Evolutionary conservation across 768 basidiomycete species (phyloP).

Genomic region (Termitomyces sp.): DNA sequence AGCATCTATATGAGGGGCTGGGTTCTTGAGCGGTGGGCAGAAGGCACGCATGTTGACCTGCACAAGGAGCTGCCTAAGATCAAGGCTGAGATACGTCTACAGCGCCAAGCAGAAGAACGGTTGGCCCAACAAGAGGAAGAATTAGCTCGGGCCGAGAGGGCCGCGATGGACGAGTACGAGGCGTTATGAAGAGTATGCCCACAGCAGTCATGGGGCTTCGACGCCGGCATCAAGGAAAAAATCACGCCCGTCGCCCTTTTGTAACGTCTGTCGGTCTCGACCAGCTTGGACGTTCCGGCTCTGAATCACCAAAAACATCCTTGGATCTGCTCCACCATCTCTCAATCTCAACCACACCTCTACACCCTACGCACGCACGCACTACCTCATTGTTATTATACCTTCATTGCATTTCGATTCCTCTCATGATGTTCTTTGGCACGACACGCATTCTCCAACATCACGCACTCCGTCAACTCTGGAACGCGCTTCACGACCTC

Average conservation of each 20-base stretch:
- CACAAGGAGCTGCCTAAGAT: slow-evolving; percentile 55
- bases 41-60: slow-evolving; percentile 59
- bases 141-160: slow-evolving; percentile 8
- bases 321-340: slow-evolving; percentile 10
- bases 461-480: not conserved
- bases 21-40: slow-evolving; percentile 76
- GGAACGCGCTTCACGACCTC: not conserved
- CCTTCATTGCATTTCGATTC: slow-evolving; percentile 7
- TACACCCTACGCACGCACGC: slow-evolving; percentile 10
- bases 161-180: slow-evolving; percentile 12
- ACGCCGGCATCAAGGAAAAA: slow-evolving; percentile 3
- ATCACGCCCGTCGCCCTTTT: not conserved
- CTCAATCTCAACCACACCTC: slow-evolving; percentile 4
- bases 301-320: slow-evolving; percentile 1
- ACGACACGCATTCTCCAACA: slow-evolving; percentile 4
- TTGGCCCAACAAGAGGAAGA: slow-evolving; percentile 18
- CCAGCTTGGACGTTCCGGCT: not conserved
- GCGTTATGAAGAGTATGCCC: slow-evolving; percentile 9
- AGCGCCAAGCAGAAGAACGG: slow-evolving; percentile 33
- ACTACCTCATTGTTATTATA: slow-evolving; percentile 7
- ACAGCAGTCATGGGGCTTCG: not conserved
- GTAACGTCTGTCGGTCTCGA: slow-evolving; percentile 7
- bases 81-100: slow-evolving; percentile 53
- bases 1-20: slow-evolving; percentile 83
- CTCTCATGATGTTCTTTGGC: slow-evolving; percentile 1